Conservation (phyloP, 495 filamentous ascomycete species). For the Daldinia grandis region DNA sequence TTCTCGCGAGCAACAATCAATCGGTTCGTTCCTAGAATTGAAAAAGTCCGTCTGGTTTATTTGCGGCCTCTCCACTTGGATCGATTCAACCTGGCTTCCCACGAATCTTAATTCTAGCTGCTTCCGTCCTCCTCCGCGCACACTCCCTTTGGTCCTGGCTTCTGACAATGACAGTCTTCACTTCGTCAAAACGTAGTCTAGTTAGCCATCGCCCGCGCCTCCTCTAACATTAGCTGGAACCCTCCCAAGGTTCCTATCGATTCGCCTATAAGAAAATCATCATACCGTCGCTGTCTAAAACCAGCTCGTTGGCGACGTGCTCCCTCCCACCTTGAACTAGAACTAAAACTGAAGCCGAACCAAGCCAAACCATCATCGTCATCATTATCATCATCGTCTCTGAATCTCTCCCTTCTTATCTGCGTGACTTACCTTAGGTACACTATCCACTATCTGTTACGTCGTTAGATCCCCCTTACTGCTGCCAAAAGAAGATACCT, state of each 20-base stretch:
- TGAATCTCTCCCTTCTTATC: neutral
- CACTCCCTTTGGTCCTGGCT: slow-evolving; percentile 27
- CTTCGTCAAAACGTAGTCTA: slow-evolving; percentile 37
- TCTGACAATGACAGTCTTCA: slow-evolving; percentile 48
- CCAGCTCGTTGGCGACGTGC: slow-evolving; percentile 16
- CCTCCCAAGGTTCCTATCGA: slow-evolving; percentile 46
- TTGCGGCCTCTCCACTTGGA: slow-evolving; percentile 38
- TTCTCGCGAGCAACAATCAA: slow-evolving; percentile 21
- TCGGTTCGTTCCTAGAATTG: slow-evolving; percentile 27
- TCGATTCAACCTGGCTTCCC: slow-evolving; percentile 36
- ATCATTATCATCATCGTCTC: neutral
- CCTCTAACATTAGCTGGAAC: slow-evolving; percentile 49
- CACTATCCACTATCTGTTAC: neutral
- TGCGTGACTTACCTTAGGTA: neutral
- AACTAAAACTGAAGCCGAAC: neutral
- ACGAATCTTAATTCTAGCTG: slow-evolving; percentile 43
- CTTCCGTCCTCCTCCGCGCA: slow-evolving; percentile 22
- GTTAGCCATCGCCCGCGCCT: slow-evolving; percentile 34
- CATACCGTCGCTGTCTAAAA: neutral
- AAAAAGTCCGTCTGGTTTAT: slow-evolving; percentile 5
- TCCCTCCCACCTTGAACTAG: neutral
- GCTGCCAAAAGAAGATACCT: neutral
- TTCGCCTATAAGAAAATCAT: slow-evolving; percentile 14
- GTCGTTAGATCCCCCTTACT: neutral
- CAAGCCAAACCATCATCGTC: neutral